These are phyloP conservation scores for Gossypium mustelinum DNA, from an alignment of 345 rosid species.

Conservation along the genomic window DNA sequence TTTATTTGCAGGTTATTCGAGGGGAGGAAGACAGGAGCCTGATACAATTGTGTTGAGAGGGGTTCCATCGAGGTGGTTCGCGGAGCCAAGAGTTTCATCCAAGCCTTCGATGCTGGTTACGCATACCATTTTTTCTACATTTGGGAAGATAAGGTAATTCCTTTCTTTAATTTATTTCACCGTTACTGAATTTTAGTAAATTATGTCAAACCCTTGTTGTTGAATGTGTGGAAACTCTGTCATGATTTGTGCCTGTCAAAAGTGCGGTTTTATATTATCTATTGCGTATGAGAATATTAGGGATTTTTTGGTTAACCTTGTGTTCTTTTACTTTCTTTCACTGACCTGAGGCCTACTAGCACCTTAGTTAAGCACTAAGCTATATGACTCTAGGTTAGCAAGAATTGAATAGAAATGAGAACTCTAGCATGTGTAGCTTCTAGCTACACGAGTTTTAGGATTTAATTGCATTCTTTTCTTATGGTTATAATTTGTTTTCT, in stretches of 20 bases:
- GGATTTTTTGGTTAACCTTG: background rate
- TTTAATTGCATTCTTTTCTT: background rate
- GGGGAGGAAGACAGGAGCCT: conserved; percentile 63
- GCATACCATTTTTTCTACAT: conserved; percentile 74
- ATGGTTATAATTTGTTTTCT: background rate
- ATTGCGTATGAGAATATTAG: background rate
- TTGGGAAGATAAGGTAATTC: conserved; percentile 75
- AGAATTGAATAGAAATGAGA: conserved; percentile 9
- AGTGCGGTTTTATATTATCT: background rate
- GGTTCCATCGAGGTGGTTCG: conserved; percentile 90
- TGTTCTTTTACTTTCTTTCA: background rate
- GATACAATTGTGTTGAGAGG: conserved; percentile 74
- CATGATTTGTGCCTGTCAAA: background rate
- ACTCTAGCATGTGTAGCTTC: background rate
- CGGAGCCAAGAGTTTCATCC: conserved; percentile 88
- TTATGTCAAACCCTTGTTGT: background rate
- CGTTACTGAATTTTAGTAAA: conserved; percentile 7
- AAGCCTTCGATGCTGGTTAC: conserved; percentile 93
- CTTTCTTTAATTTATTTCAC: background rate
- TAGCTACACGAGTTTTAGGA: background rate
- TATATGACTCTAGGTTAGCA: background rate
- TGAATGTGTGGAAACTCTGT: background rate
- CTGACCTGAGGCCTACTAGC: background rate
- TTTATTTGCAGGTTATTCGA: conserved; percentile 42
- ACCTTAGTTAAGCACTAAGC: background rate